phyloP scores from a whole-genome alignment of 1,139 yeast species.

The Saccharomyces hybrid region DNA sequence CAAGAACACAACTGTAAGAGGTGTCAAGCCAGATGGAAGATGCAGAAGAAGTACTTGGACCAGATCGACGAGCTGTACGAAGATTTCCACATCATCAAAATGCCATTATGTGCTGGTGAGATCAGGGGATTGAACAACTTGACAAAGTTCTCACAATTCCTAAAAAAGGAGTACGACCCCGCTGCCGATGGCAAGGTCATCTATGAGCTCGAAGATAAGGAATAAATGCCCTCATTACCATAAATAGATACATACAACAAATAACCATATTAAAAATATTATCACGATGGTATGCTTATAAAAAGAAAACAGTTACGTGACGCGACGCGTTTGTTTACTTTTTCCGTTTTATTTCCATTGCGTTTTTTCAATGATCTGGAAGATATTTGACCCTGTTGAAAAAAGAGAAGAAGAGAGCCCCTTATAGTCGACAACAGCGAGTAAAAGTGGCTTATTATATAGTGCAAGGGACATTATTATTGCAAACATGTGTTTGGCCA shows the following conservation, averaged over 20 bases:
- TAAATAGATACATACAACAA: not conserved
- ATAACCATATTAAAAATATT: not conserved
- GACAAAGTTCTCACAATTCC: constrained; percentile 64
- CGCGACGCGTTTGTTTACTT: constrained; percentile 1
- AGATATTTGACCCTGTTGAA: not conserved
- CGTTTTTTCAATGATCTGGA: not conserved
- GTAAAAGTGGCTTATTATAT: not conserved
- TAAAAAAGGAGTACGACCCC: constrained; percentile 66
- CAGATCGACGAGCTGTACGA: constrained; percentile 92
- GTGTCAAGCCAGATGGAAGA: constrained; percentile 87
- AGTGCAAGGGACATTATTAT: not conserved
- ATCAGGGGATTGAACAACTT: constrained; percentile 86
- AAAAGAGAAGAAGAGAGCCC: not conserved
- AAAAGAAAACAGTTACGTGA: not conserved
- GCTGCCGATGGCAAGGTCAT: constrained; percentile 52
- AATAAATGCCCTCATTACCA: constrained; percentile 4
- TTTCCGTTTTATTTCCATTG: not conserved
- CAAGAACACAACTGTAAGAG: constrained; percentile 72
- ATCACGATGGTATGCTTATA: not conserved
- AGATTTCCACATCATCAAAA: constrained; percentile 89
- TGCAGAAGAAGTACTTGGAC: constrained; percentile 90
- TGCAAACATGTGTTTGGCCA: constrained; percentile 2
- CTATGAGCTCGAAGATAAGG: constrained; percentile 55
- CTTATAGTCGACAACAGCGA: not conserved
- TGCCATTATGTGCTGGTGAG: constrained; percentile 91